Evolutionary conservation across 2,329 filamentous ascomycete species (phyloP).

Genomic region (Cercospora citrullina): DNA sequence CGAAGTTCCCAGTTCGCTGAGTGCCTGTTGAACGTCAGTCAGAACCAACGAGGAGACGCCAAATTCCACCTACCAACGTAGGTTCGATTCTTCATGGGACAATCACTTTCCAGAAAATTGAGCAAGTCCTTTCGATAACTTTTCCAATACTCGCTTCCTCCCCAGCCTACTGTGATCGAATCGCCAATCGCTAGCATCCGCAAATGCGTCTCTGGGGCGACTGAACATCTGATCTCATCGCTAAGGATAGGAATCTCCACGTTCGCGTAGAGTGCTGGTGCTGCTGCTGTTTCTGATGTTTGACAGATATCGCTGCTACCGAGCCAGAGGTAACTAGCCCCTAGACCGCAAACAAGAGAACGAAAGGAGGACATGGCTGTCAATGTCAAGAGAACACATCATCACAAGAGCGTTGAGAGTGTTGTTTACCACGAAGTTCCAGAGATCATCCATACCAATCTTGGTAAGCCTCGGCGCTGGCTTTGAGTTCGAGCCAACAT

Average conservation of each 20-base stretch:
- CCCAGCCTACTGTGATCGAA: slow-evolving; percentile 19
- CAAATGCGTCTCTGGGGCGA: slow-evolving; percentile 8
- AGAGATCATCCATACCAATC: neutral
- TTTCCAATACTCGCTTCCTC: slow-evolving; percentile 10
- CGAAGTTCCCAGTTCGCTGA: slow-evolving; percentile 8
- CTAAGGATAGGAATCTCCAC: neutral
- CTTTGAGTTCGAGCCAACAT: slow-evolving; percentile 5
- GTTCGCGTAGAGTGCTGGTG: neutral
- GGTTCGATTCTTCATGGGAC: slow-evolving; percentile 3
- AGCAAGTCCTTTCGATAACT: slow-evolving; percentile 14
- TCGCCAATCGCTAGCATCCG: slow-evolving; percentile 17
- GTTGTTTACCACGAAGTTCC: neutral
- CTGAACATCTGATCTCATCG: slow-evolving; percentile 8
- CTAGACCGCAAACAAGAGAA: neutral
- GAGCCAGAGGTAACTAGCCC: slow-evolving; percentile 3
- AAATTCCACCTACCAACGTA: slow-evolving; percentile 3
- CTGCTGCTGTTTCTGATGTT: neutral
- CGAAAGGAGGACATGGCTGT: neutral
- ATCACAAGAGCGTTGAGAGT: neutral
- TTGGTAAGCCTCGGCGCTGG: slow-evolving; percentile 1
- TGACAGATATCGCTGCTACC: neutral
- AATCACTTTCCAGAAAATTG: slow-evolving; percentile 10
- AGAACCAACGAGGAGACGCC: neutral
- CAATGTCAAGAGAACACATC: neutral
- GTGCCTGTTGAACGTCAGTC: neutral